Conservation (phyloP, 2,329 filamentous ascomycete genomes). For the Trichoderma sp. region DNA sequence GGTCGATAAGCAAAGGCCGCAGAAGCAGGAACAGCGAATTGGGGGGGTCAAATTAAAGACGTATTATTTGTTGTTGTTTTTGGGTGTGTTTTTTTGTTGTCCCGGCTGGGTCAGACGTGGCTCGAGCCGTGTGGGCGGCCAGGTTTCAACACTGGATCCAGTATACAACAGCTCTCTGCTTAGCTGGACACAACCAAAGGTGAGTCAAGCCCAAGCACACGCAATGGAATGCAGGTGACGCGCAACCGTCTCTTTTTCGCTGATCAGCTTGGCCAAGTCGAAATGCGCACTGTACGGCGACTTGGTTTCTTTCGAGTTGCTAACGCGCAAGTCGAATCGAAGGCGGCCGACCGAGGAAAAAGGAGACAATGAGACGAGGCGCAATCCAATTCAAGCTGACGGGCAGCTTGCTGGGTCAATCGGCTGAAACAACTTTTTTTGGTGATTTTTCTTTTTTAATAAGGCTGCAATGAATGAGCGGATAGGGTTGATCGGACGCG, state of each 20-base stretch:
- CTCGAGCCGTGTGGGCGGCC: constrained; percentile 9
- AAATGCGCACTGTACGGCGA: constrained; percentile 2
- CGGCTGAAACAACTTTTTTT: not conserved
- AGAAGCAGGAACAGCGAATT: not conserved
- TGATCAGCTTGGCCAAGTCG: not conserved
- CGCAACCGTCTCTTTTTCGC: not conserved
- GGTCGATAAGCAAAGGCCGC: not conserved
- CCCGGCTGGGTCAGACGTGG: constrained; percentile 7
- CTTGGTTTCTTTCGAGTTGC: not conserved
- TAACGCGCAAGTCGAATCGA: not conserved
- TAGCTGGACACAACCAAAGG: not conserved
- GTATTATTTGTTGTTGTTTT: constrained; percentile 5
- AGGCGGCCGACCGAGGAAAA: not conserved
- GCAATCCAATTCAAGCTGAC: not conserved
- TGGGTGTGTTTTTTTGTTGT: not conserved
- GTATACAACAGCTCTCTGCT: not conserved
- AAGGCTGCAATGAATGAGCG: constrained; percentile 5
- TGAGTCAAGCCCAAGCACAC: not conserved
- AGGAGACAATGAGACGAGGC: not conserved
- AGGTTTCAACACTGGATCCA: not conserved
- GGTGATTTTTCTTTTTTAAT: not conserved
- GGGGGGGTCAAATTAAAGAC: not conserved
- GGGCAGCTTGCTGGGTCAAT: not conserved
- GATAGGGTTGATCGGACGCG: constrained; percentile 13
- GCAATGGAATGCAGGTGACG: constrained; percentile 14